A percentile compares a stretch with the other conserved stretches of the same genome.
Conservation (phyloP, 192 early-diverging fungal genomes). For the Entophlyctis luteolus region DNA sequence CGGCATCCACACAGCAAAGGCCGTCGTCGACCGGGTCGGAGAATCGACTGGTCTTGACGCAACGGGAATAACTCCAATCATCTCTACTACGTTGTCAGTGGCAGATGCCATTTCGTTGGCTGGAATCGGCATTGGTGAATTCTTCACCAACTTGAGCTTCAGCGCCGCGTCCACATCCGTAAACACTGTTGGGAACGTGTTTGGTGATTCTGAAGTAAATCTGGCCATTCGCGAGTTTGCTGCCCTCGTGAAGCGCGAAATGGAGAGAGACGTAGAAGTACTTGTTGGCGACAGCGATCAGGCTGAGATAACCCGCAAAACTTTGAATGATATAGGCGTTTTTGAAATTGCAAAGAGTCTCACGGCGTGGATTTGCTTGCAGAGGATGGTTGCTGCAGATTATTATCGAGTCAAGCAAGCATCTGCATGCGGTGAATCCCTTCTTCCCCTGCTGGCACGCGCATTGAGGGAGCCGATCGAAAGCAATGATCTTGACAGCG, state of each 20-base stretch:
- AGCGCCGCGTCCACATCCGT: constrained; percentile 25
- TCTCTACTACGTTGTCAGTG: constrained; percentile 26
- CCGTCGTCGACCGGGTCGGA: constrained; percentile 37
- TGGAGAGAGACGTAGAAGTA: constrained; percentile 1
- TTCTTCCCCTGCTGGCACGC: not conserved
- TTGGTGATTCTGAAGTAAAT: constrained; percentile 39
- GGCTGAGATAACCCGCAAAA: not conserved
- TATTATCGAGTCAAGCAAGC: not conserved
- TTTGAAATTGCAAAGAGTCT: constrained; percentile 24
- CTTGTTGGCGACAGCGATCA: not conserved
- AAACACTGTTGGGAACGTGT: constrained; percentile 29
- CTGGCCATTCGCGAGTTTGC: constrained; percentile 32
- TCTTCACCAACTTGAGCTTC: constrained; percentile 40
- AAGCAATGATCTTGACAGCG: not conserved
- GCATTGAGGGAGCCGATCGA: not conserved
- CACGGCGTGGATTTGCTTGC: constrained; percentile 40
- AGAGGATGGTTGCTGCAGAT: constrained; percentile 18
- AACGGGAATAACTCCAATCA: constrained; percentile 29
- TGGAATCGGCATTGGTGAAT: constrained; percentile 40
- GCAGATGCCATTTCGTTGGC: constrained; percentile 39
- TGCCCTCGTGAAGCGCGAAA: constrained; percentile 29
- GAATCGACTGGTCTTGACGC: constrained; percentile 30
- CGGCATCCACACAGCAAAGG: constrained; percentile 28
- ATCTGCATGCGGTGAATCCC: not conserved
- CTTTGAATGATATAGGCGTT: constrained; percentile 10